Evolutionary conservation across 352 stramenopile genomes (phyloP).

Genomic region (Ophiocytium majus): DNA sequence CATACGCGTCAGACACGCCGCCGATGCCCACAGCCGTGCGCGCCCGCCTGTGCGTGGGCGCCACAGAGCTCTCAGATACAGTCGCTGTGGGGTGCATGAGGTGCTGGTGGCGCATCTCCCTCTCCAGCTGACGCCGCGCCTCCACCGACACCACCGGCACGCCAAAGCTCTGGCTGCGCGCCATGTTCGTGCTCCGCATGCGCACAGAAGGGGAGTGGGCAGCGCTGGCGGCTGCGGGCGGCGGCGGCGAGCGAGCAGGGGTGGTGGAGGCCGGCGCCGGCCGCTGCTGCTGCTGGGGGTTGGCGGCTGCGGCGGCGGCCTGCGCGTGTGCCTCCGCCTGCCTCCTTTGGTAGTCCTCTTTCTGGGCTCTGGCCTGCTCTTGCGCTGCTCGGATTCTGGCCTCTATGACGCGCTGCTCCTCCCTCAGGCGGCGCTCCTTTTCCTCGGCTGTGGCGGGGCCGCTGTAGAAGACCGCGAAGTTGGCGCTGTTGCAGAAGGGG

Average conservation of each 20-base stretch:
- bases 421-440: slow-evolving; percentile 32
- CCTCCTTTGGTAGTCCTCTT: not conserved
- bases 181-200: too few relatives aligned
- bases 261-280: not conserved
- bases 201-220: too few relatives aligned
- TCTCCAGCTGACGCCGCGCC: not conserved
- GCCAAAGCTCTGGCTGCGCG: not conserved
- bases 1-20: too few relatives aligned
- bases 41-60: not conserved
- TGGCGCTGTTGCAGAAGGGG: slow-evolving; percentile 51
- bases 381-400: slow-evolving; percentile 43
- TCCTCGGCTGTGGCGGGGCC: slow-evolving; percentile 41
- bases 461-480: slow-evolving; percentile 42
- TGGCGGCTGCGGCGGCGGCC: too few relatives aligned
- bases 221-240: not conserved
- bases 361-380: slow-evolving; percentile 31
- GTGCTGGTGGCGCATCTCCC: slow-evolving; percentile 4
- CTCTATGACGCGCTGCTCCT: slow-evolving; percentile 52
- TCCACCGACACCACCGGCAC: not conserved
- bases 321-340: not conserved
- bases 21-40: not conserved
- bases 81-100: not conserved
- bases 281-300: too few relatives aligned
- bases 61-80: too few relatives aligned
- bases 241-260: not conserved